Base-by-base conservation (phyloP, 768 basidiomycete species). In the Boletus rubropictus region DNA sequence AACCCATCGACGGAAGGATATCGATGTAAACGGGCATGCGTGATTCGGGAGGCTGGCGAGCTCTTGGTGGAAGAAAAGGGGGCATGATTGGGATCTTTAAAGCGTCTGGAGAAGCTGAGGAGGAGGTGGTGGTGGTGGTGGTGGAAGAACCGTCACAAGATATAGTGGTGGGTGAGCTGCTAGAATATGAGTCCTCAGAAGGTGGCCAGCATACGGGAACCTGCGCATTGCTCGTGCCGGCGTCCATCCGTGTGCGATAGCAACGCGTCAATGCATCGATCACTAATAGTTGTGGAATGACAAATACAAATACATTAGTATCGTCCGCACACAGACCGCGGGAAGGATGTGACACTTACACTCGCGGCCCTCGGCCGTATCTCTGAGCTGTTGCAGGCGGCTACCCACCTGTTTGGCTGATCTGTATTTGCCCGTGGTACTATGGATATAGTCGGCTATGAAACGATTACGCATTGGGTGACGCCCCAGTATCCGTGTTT, bases 381-480 rank as follows among this genome's bases (percentile, higher is more conserved):
- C 85, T 55, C 84, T 70, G 43, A 89, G 75, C 58, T 88, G 86
- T 60, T 89, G 86, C 27, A 89, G 70, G 46, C 86, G 83, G 58
- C 83, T 86, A 48, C 86, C 86, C 39, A 89, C 86, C 65, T 88
- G 86, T 62, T 88, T 88, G 20, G 86, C 78, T 7, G 83, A 82
- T 49, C 86, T 75, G 50, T 75, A 72, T 62, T 82, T 80, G 20
- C 86, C 84, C 0, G 86, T 89, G 52, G 74, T 76, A 29, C 72
- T 71, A 59, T 72, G 79, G 60, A 89, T 87, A 66, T 84, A 81
- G 53, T 89, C 83, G 42, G 86, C 84, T 52, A 88, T 84, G 66
- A 87, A 89, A 39, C 82, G 76, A 66, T 89, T 89, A 48, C 86
- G 74, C 75, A 84, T 79, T 31, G 86, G 86, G 59, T 84, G 87